Evolutionary conservation across 129 eudicot species (phyloP).

Genomic region (Gnaphalium uliginosum): DNA sequence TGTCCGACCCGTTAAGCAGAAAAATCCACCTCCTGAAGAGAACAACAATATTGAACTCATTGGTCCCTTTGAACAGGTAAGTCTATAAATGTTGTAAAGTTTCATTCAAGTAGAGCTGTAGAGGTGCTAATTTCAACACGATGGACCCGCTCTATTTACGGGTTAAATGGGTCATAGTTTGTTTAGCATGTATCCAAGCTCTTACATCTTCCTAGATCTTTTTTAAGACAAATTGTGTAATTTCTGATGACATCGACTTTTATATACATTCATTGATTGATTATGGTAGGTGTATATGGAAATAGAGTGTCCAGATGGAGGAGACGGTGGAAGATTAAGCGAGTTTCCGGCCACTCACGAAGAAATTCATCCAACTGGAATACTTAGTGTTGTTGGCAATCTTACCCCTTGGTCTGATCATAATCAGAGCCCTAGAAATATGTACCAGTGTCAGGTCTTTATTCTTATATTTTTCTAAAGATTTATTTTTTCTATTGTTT

Average conservation of each 20-base stretch:
- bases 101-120: not conserved
- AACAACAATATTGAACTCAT: constrained; percentile 65
- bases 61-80: constrained; percentile 96
- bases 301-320: constrained; percentile 93
- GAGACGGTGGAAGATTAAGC: constrained; percentile 69
- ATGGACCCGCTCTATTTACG: too few relatives aligned
- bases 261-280: not conserved
- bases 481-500: not conserved
- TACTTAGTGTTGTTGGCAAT: constrained; percentile 92
- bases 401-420: constrained; percentile 99
- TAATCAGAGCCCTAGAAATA: constrained; percentile 97
- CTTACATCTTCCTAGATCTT: not conserved
- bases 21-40: constrained; percentile 48
- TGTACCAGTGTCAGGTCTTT: constrained; percentile 98
- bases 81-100: not conserved
- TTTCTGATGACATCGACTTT: too few relatives aligned
- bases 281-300: constrained; percentile 83
- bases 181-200: not conserved
- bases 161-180: too few relatives aligned
- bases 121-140: not conserved
- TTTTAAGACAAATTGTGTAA: not conserved
- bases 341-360: constrained; percentile 87
- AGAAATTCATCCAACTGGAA: constrained; percentile 96
- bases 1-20: constrained; percentile 70
- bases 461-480: not conserved